Evolutionary conservation across 352 stramenopile genomes (phyloP).

Genomic region (Phytophthora agathidicida): DNA sequence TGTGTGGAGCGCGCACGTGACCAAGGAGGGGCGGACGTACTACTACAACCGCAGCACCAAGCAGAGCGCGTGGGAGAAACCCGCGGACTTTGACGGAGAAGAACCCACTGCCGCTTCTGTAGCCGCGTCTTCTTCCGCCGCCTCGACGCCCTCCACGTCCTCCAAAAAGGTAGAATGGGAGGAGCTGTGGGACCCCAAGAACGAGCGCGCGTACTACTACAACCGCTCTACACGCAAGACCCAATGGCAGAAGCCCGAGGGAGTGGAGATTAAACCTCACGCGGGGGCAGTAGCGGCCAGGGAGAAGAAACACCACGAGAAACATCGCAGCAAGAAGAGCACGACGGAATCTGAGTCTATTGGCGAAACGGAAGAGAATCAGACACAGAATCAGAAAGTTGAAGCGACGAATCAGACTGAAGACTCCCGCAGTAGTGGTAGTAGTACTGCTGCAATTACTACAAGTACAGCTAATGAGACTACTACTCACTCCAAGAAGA

Average conservation of each 20-base stretch:
- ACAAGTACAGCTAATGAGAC: no score
- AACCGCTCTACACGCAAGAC: conserved; percentile 82
- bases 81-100: conserved; percentile 75
- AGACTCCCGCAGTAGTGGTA: no score
- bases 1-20: conserved; percentile 87
- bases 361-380: conserved; percentile 9
- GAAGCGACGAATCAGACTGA: conserved; percentile 10
- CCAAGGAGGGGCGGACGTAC: conserved; percentile 85
- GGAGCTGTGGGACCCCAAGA: conserved; percentile 89
- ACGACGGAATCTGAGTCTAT: conserved; percentile 10
- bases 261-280: conserved; percentile 80
- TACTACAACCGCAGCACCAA: conserved; percentile 91
- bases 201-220: conserved; percentile 87
- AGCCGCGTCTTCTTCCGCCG: no score
- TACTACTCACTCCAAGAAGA: conserved; percentile 30
- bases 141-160: background rate
- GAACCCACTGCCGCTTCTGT: conserved; percentile 13
- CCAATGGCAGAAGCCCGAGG: conserved; percentile 80
- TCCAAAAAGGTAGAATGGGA: conserved; percentile 71
- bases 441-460: no score
- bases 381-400: conserved; percentile 13
- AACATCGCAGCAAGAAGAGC: conserved; percentile 38
- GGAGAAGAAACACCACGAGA: conserved; percentile 27
- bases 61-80: conserved; percentile 89
- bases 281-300: conserved; percentile 18